phyloP scores from a whole-genome alignment of 352 stramenopile species.

The Plasmopara viticola region DNA sequence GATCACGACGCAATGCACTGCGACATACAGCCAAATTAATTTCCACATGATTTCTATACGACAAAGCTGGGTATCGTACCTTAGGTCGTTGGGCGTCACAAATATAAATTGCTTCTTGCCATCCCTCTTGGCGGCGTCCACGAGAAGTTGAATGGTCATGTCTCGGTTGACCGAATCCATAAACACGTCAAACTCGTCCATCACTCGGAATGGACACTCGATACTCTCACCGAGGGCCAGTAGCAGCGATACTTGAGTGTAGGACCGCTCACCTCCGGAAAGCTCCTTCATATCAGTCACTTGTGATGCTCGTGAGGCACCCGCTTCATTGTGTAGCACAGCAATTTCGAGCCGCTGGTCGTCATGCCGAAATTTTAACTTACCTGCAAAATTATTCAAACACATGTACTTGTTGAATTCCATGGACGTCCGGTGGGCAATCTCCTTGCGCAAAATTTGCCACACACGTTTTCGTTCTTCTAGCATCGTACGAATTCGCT shows the following conservation, averaged over 20 bases:
- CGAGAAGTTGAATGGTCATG: conserved; percentile 92
- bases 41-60: conserved; percentile 1
- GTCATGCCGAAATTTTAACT: conserved; percentile 75
- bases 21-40: conserved; percentile 2
- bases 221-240: conserved; percentile 90
- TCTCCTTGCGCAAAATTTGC: conserved; percentile 74
- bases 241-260: conserved; percentile 95
- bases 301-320: conserved; percentile 64
- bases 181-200: conserved; percentile 99
- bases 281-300: conserved; percentile 95
- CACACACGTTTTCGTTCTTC: conserved; percentile 68
- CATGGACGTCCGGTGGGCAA: conserved; percentile 66
- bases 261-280: conserved; percentile 95
- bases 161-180: conserved; percentile 97
- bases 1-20: conserved; percentile 64
- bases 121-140: conserved; percentile 77
- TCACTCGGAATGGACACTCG: conserved; percentile 93
- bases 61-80: conserved; percentile 29
- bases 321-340: conserved; percentile 74
- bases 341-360: conserved; percentile 72
- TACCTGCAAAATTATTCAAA: conserved; percentile 80
- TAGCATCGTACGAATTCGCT: conserved; percentile 64
- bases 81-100: conserved; percentile 83
- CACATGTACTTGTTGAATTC: conserved; percentile 84
- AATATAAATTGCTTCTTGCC: conserved; percentile 85